Percentiles rank a stretch among this genome's conserved stretches.
phyloP scores from a whole-genome alignment of 257 asterid species.

The Jasminum sambac region DNA sequence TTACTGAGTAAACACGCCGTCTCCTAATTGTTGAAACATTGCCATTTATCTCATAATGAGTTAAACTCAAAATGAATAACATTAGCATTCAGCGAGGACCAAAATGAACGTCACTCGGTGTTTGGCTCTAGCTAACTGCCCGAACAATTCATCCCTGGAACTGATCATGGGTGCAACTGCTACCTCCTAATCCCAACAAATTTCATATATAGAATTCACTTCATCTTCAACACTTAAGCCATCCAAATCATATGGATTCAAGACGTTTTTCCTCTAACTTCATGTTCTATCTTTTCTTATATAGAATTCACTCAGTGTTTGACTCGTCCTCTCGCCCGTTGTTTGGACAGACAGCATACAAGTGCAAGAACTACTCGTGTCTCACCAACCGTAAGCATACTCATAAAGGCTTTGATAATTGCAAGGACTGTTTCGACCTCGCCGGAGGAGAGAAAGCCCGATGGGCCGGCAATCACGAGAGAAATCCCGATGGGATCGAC shows the following conservation, averaged over 20 bases:
- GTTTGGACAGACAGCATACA: conserved; percentile 65
- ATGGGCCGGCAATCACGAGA: conserved; percentile 51
- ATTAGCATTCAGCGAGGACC: too few relatives aligned
- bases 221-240: conserved; percentile 24
- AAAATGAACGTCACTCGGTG: not conserved
- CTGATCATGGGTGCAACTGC: not conserved
- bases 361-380: conserved; percentile 54
- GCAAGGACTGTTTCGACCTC: conserved; percentile 68
- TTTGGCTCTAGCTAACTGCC: not conserved
- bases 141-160: not conserved
- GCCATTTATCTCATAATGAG: too few relatives aligned
- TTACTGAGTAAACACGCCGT: too few relatives aligned
- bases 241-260: conserved; percentile 11
- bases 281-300: conserved; percentile 43
- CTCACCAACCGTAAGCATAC: conserved; percentile 41
- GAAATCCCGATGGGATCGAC: conserved; percentile 50
- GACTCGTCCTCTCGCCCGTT: conserved; percentile 50
- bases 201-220: not conserved
- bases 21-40: too few relatives aligned
- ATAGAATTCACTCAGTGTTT: too few relatives aligned
- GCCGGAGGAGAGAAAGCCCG: conserved; percentile 53
- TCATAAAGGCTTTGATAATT: conserved; percentile 58
- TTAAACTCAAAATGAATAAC: too few relatives aligned
- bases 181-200: conserved; percentile 1
- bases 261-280: conserved; percentile 32